These are phyloP conservation scores for Drechslerella dactyloides DNA, from an alignment of 2,329 filamentous ascomycete genomes.

Conservation along the genomic window DNA sequence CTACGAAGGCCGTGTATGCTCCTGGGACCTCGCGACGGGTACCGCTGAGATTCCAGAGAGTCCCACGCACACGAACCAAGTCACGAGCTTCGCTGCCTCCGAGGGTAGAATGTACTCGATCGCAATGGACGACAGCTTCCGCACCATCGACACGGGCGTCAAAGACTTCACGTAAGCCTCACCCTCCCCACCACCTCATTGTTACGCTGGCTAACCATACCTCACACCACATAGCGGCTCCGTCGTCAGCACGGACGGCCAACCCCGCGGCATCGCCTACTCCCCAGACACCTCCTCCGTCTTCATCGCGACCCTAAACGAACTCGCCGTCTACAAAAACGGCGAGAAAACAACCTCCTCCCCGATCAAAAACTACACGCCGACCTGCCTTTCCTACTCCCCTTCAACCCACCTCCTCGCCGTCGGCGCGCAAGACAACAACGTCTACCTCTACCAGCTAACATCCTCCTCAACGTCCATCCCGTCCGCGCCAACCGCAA, in stretches of 20 bases:
- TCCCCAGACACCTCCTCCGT: conserved; percentile 62
- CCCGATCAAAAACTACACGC: conserved; percentile 68
- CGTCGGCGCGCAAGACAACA: conserved; percentile 76
- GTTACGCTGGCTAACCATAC: background rate
- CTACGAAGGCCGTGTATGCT: conserved; percentile 84
- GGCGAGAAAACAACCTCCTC: conserved; percentile 68
- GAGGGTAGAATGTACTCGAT: conserved; percentile 77
- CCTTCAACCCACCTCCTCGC: conserved; percentile 65
- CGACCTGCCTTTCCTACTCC: conserved; percentile 66
- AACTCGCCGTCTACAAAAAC: conserved; percentile 63
- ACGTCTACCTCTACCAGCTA: conserved; percentile 75
- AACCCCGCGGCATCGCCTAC: conserved; percentile 76
- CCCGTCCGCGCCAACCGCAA: conserved; percentile 62
- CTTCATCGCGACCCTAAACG: conserved; percentile 66
- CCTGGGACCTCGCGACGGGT: conserved; percentile 79
- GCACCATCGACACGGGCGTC: conserved; percentile 68
- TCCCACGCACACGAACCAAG: conserved; percentile 81
- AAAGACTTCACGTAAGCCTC: conserved; percentile 51
- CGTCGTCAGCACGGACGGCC: conserved; percentile 57
- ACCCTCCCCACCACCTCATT: background rate
- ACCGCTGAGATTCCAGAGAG: conserved; percentile 75
- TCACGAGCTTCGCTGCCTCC: conserved; percentile 72
- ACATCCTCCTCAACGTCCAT: conserved; percentile 64
- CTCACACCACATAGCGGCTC: conserved; percentile 19
- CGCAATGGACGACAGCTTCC: conserved; percentile 91